Conservation (phyloP, 2,329 filamentous ascomycete genomes). For the Penicillium sp. region DNA sequence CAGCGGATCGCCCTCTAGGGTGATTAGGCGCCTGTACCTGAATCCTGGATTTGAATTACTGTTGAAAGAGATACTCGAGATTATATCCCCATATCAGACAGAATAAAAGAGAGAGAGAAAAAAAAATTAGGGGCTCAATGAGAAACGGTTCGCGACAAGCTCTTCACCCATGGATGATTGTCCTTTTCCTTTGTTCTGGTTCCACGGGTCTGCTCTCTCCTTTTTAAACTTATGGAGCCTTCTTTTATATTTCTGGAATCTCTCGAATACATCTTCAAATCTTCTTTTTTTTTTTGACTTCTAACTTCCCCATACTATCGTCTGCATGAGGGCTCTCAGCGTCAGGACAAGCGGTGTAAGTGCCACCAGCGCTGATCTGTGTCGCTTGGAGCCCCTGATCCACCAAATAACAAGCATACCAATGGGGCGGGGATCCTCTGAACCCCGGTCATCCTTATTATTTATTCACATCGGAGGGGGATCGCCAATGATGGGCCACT, state of each 20-base stretch:
- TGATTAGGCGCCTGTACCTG: conserved; percentile 23
- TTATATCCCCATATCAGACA: background rate
- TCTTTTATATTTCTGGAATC: background rate
- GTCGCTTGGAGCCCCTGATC: conserved; percentile 21
- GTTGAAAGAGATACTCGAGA: background rate
- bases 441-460: conserved; percentile 14
- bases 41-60: conserved; percentile 9
- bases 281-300: background rate
- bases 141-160: conserved; percentile 9
- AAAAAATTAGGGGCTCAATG: background rate
- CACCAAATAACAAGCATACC: conserved; percentile 23
- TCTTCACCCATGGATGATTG: conserved; percentile 10
- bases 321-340: conserved; percentile 2
- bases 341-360: conserved; percentile 21
- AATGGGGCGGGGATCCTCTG: conserved; percentile 14
- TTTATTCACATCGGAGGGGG: conserved; percentile 5
- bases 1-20: conserved; percentile 25
- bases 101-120: background rate
- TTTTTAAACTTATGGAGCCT: background rate
- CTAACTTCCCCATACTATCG: background rate
- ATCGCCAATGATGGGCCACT: conserved; percentile 12
- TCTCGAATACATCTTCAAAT: background rate
- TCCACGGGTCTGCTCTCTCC: conserved; percentile 4
- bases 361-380: conserved; percentile 19
- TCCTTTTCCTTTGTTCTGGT: background rate